phyloP scores from a whole-genome alignment of 768 basidiomycete species.

The Mrakia gelida region DNA sequence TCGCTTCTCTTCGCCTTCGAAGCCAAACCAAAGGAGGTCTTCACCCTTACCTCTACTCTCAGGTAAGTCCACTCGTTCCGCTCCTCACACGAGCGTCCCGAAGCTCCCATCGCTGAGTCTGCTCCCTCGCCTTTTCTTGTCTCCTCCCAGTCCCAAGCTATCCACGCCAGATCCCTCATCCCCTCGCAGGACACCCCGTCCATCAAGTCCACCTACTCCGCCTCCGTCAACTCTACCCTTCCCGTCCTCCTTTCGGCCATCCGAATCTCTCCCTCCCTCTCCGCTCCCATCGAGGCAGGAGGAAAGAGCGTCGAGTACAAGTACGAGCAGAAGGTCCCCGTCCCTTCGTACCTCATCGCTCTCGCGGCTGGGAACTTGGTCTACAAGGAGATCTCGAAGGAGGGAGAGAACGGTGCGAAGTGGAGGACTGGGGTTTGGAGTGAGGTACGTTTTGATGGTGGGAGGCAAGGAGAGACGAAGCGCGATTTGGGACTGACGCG shows the following conservation, averaged over 20 bases:
- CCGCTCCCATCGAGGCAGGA: slow-evolving; percentile 36
- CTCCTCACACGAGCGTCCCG: too few relatives aligned
- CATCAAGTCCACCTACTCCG: slow-evolving; percentile 85
- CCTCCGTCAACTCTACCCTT: slow-evolving; percentile 68
- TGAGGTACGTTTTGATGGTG: slow-evolving; percentile 53
- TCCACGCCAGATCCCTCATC: slow-evolving; percentile 72
- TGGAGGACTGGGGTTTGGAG: slow-evolving; percentile 89
- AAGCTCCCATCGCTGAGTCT: too few relatives aligned
- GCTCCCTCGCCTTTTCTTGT: too few relatives aligned
- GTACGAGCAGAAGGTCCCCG: slow-evolving; percentile 62
- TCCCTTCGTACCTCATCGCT: slow-evolving; percentile 88
- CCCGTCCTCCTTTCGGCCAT: slow-evolving; percentile 83
- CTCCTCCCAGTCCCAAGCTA: slow-evolving; percentile 91
- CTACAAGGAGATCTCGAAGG: slow-evolving; percentile 49
- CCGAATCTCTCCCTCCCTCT: slow-evolving; percentile 67
- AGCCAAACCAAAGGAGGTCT: slow-evolving; percentile 82
- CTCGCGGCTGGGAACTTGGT: slow-evolving; percentile 78
- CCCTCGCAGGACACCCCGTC: slow-evolving; percentile 86
- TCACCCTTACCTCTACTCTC: slow-evolving; percentile 84
- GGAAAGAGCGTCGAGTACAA: slow-evolving; percentile 25
- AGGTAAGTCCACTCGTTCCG: too few relatives aligned
- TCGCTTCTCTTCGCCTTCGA: not conserved
- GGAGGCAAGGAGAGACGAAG: not conserved
- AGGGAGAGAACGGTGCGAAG: slow-evolving; percentile 55
- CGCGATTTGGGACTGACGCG: not conserved